Evolutionary conservation across 371 early-diverging fungal species (phyloP).

Genomic region (Circinella umbellata): DNA sequence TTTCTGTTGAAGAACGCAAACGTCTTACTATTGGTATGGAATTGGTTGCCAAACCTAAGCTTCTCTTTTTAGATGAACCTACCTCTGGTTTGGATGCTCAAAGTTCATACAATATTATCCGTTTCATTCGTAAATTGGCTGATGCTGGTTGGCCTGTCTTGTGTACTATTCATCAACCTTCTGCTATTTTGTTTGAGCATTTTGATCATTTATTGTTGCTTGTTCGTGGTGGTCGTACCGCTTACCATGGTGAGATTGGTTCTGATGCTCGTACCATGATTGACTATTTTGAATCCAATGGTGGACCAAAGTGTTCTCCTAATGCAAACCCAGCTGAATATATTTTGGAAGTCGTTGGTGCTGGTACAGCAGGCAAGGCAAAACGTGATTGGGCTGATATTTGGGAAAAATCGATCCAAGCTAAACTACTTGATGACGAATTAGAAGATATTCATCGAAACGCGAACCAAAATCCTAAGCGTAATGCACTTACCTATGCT

Average conservation of each 20-base stretch:
- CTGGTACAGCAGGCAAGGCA: constrained; percentile 41
- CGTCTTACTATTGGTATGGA: constrained; percentile 70
- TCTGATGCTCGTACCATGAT: constrained; percentile 53
- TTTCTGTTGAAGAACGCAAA: constrained; percentile 66
- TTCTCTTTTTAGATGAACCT: constrained; percentile 86
- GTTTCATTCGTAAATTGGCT: constrained; percentile 65
- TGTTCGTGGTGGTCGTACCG: constrained; percentile 61
- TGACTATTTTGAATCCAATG: constrained; percentile 62
- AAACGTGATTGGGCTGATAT: constrained; percentile 57
- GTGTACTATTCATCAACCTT: constrained; percentile 75
- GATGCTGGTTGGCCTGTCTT: constrained; percentile 61
- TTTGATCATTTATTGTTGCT: constrained; percentile 69
- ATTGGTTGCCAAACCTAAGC: constrained; percentile 70
- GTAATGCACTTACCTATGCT: constrained; percentile 33
- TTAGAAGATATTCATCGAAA: constrained; percentile 31
- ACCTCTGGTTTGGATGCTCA: constrained; percentile 72
- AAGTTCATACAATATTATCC: constrained; percentile 70
- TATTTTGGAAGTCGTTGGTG: constrained; percentile 59
- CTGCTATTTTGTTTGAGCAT: constrained; percentile 61
- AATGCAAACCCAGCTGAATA: constrained; percentile 70
- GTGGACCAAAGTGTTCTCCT: constrained; percentile 55
- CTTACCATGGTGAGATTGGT: constrained; percentile 70
- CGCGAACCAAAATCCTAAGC: constrained; percentile 21
- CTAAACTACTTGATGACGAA: constrained; percentile 26
- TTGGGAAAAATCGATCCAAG: constrained; percentile 51